A percentile compares a stretch with the other conserved stretches of the same genome.
Evolutionary conservation across 2,329 filamentous ascomycete genomes (phyloP).

Genomic region (Xylaria sp.): DNA sequence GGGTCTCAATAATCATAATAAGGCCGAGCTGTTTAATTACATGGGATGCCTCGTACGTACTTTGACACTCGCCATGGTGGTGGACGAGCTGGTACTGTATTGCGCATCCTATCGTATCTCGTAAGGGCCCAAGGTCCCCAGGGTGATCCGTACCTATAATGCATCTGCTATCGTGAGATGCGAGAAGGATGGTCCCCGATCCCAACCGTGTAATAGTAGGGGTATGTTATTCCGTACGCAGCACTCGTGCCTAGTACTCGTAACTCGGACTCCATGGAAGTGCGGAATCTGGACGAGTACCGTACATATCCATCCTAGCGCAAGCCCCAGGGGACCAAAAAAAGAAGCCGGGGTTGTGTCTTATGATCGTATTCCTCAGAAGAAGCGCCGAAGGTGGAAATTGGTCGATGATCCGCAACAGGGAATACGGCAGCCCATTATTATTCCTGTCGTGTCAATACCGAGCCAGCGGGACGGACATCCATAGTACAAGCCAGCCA

Average conservation of each 20-base stretch:
- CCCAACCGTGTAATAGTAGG: neutral
- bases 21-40: conserved; percentile 15
- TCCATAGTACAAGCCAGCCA: too few species aligned
- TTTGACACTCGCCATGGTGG: too few species aligned
- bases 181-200: conserved; percentile 4
- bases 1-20: conserved; percentile 1
- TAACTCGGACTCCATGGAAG: neutral
- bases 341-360: neutral
- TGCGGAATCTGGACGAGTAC: too few species aligned
- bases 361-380: conserved; percentile 1
- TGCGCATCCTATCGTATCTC: too few species aligned
- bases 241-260: neutral
- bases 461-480: neutral
- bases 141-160: too few species aligned
- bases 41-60: neutral
- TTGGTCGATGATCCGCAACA: conserved; percentile 24
- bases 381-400: conserved; percentile 15
- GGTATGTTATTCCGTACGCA: neutral
- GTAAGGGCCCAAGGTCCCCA: too few species aligned
- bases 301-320: conserved; percentile 9
- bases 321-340: conserved; percentile 9
- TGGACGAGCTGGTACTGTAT: too few species aligned
- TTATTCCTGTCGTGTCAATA: neutral
- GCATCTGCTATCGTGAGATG: too few species aligned
- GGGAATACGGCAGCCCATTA: conserved; percentile 16